phyloP scores from a whole-genome alignment of 306 rosid genomes.

The Glycine latifolia region DNA sequence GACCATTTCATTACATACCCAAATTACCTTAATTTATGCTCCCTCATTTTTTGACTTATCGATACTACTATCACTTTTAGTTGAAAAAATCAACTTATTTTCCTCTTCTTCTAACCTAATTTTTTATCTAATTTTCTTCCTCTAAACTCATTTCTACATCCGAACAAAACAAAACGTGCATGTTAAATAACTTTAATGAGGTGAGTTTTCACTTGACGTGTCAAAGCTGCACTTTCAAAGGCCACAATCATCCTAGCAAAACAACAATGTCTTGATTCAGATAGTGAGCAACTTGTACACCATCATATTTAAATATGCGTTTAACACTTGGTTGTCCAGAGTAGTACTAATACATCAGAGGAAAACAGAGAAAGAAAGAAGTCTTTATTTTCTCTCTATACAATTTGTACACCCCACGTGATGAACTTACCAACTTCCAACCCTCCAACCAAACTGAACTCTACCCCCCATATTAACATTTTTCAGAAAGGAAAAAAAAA shows the following conservation, averaged over 20 bases:
- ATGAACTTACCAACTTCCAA: slow-evolving; percentile 39
- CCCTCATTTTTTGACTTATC: too few relatives aligned
- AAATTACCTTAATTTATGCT: too few relatives aligned
- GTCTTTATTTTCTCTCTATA: slow-evolving; percentile 51
- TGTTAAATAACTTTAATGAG: background rate
- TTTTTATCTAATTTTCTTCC: background rate
- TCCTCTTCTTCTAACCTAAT: background rate
- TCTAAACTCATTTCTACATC: background rate
- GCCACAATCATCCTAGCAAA: background rate
- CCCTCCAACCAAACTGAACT: slow-evolving; percentile 45
- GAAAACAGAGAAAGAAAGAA: slow-evolving; percentile 41
- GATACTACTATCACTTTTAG: too few relatives aligned
- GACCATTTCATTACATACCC: too few relatives aligned
- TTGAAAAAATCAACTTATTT: background rate
- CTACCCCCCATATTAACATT: slow-evolving; percentile 54
- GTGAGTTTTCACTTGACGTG: slow-evolving; percentile 21
- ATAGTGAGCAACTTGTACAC: slow-evolving; percentile 20
- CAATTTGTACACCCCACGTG: slow-evolving; percentile 61
- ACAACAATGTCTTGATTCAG: background rate
- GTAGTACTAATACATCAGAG: slow-evolving; percentile 45
- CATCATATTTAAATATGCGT: slow-evolving; percentile 26
- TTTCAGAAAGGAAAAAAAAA: slow-evolving; percentile 27
- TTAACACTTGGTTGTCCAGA: slow-evolving; percentile 41
- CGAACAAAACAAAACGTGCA: background rate
- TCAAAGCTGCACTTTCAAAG: background rate